Conservation (phyloP, 2,329 filamentous ascomycete species). For the Sclerotinia sclerotiorum region DNA sequence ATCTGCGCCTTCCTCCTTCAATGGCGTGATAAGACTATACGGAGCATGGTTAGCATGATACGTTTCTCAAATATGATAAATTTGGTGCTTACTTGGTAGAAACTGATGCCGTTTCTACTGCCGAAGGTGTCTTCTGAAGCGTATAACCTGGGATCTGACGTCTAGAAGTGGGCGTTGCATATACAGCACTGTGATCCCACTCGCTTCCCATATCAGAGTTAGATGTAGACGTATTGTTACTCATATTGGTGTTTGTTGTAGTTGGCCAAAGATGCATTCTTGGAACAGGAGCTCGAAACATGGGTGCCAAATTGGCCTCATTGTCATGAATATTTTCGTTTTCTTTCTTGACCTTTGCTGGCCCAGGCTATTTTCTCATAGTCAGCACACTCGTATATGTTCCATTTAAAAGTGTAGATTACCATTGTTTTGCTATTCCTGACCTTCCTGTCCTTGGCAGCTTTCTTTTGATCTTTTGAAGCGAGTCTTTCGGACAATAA, state of each 20-base stretch:
- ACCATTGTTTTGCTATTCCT: conserved; percentile 24
- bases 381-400: not conserved
- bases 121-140: conserved; percentile 21
- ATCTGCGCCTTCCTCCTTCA: conserved; percentile 27
- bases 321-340: conserved; percentile 17
- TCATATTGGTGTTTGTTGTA: conserved; percentile 13
- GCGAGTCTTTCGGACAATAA: conserved; percentile 77
- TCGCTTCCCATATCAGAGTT: conserved; percentile 24
- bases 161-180: conserved; percentile 37
- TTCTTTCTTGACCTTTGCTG: conserved; percentile 28
- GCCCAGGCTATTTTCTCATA: not conserved
- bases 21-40: conserved; percentile 34
- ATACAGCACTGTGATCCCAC: conserved; percentile 31
- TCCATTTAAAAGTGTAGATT: no score
- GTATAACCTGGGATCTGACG: conserved; percentile 35
- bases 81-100: conserved; percentile 30
- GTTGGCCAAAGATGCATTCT: conserved; percentile 39
- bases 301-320: conserved; percentile 26
- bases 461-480: conserved; percentile 69
- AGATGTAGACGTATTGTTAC: conserved; percentile 14
- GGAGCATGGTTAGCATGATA: not conserved
- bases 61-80: not conserved
- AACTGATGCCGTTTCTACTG: conserved; percentile 21
- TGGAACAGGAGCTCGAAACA: conserved; percentile 38
- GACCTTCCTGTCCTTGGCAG: conserved; percentile 38